A percentile compares a stretch with the other conserved stretches of the same genome.
phyloP scores from a whole-genome alignment of 2,329 filamentous ascomycete species.

The Trichoderma sp. region DNA sequence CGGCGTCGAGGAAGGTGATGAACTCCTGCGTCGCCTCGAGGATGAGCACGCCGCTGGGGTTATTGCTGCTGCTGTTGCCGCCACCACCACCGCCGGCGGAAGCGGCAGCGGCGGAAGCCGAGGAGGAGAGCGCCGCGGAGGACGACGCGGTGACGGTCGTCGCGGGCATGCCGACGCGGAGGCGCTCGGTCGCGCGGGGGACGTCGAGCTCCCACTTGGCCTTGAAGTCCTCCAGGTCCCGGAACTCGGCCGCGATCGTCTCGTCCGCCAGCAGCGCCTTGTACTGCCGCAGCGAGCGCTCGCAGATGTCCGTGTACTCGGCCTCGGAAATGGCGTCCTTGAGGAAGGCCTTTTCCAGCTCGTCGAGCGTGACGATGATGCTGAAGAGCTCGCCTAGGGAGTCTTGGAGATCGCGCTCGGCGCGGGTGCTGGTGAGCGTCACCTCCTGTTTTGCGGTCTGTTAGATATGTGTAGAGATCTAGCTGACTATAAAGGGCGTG shows the following conservation, averaged over 20 bases:
- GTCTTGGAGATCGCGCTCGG: constrained; percentile 91
- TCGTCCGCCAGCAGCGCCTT: constrained; percentile 92
- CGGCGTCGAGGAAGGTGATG: constrained; percentile 94
- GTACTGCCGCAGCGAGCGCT: constrained; percentile 92
- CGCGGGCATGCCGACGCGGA: constrained; percentile 89
- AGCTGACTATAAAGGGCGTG: background rate
- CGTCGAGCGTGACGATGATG: constrained; percentile 93
- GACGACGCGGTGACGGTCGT: constrained; percentile 67
- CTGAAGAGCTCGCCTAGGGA: constrained; percentile 97
- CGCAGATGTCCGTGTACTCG: constrained; percentile 96
- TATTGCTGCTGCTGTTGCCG: constrained; percentile 37
- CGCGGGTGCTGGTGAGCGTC: constrained; percentile 81
- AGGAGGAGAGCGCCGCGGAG: constrained; percentile 48
- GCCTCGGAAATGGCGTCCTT: constrained; percentile 90
- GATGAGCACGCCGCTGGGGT: constrained; percentile 68
- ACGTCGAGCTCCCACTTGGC: constrained; percentile 94
- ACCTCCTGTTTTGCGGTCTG: constrained; percentile 68
- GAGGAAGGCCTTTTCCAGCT: constrained; percentile 93
- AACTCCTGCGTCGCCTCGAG: constrained; percentile 95
- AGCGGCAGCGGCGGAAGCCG: constrained; percentile 47
- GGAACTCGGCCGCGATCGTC: constrained; percentile 83
- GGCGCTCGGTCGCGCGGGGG: constrained; percentile 86
- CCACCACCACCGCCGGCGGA: too few relatives aligned
- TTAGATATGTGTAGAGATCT: constrained; percentile 26
- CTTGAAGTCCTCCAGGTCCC: constrained; percentile 88